These are phyloP conservation scores for Yamadazyma membranifaciens DNA, from an alignment of 1,139 yeast genomes.

Conservation along the genomic window DNA sequence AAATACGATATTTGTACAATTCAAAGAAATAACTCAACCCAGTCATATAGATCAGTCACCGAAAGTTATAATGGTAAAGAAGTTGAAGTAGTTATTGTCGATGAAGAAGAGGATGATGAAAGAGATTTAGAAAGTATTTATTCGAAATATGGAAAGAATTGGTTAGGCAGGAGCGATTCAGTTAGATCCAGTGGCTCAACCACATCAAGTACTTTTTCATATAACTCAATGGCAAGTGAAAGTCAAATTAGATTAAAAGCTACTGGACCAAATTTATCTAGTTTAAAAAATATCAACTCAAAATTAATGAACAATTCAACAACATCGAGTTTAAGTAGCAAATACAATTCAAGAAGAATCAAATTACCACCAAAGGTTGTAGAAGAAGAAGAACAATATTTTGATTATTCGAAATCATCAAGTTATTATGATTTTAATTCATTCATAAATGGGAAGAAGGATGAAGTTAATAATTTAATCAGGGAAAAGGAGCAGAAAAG, in stretches of 20 bases:
- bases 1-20: constrained; percentile 36
- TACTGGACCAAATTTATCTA: neutral
- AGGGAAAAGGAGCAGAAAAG: neutral
- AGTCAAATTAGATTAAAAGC: constrained; percentile 17
- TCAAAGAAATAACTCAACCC: constrained; percentile 33
- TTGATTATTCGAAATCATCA: constrained; percentile 27
- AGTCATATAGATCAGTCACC: constrained; percentile 39
- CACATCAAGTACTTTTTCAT: constrained; percentile 17
- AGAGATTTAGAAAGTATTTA: constrained; percentile 39
- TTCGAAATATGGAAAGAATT: constrained; percentile 39
- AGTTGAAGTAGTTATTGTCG: constrained; percentile 48
- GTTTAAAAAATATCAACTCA: neutral
- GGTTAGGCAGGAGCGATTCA: constrained; percentile 27
- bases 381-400: constrained; percentile 16
- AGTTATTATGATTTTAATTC: constrained; percentile 36
- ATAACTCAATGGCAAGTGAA: constrained; percentile 16
- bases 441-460: constrained; percentile 30
- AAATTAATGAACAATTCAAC: constrained; percentile 1
- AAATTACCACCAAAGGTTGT: constrained; percentile 13
- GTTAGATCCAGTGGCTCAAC: constrained; percentile 15
- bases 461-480: neutral
- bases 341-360: constrained; percentile 22
- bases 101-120: constrained; percentile 37
- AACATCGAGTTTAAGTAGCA: constrained; percentile 14
- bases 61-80: constrained; percentile 43